phyloP scores from a whole-genome alignment of 1,284 basidiomycete genomes.

The Gymnopus androsaceus region DNA sequence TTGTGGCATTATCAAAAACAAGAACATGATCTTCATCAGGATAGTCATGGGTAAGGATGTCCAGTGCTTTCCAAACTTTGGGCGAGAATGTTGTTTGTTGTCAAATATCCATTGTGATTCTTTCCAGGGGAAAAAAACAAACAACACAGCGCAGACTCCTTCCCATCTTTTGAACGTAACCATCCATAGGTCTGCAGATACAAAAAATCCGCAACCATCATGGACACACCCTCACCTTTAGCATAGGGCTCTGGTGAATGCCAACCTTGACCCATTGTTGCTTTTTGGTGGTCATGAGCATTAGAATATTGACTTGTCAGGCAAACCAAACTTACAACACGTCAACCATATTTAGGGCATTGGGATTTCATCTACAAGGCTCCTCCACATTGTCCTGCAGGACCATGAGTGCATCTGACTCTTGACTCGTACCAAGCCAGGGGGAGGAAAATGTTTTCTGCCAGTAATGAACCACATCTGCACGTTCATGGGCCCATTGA shows the following conservation, averaged over 20 bases:
- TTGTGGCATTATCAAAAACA: too few relatives aligned
- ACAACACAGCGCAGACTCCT: background rate
- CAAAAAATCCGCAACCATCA: conserved; percentile 32
- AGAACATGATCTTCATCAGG: too few relatives aligned
- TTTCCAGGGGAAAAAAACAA: conserved; percentile 28
- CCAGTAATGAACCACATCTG: background rate
- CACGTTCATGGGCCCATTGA: too few relatives aligned
- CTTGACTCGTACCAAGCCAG: background rate
- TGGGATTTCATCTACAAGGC: background rate
- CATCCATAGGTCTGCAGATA: conserved; percentile 34
- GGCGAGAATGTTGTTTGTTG: conserved; percentile 28
- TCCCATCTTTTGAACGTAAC: conserved; percentile 25
- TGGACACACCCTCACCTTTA: too few relatives aligned
- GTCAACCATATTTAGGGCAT: background rate
- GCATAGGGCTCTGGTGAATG: conserved; percentile 3
- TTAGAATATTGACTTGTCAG: conserved; percentile 36
- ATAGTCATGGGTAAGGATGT: conserved; percentile 34
- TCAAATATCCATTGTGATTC: conserved; percentile 37
- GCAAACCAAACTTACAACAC: conserved; percentile 25
- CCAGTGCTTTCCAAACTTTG: conserved; percentile 31
- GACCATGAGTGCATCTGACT: background rate
- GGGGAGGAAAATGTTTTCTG: background rate
- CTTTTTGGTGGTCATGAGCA: conserved; percentile 29
- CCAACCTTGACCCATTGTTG: background rate
- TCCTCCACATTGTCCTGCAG: background rate